These are phyloP conservation scores for Candolleomyces efflorescens DNA, from an alignment of 768 basidiomycete genomes.

Conservation along the genomic window DNA sequence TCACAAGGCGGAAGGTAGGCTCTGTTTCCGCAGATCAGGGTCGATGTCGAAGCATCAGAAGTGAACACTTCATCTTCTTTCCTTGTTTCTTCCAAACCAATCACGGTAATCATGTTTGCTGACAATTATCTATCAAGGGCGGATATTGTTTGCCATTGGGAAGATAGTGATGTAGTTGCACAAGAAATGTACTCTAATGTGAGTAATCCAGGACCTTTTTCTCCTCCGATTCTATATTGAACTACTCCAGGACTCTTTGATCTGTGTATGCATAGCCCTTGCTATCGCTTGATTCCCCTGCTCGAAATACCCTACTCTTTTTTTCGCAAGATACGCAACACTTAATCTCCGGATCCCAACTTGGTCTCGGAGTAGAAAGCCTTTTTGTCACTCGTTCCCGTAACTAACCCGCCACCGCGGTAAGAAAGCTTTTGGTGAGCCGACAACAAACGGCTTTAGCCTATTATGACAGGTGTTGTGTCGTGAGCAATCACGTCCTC, in stretches of 20 bases:
- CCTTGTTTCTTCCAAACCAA: background rate
- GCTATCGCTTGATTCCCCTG: conserved; percentile 35
- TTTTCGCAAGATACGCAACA: background rate
- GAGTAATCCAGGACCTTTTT: conserved; percentile 22
- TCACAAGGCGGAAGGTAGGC: conserved; percentile 82
- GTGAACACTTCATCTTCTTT: background rate
- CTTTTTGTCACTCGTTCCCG: background rate
- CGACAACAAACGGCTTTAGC: no score
- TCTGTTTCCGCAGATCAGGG: background rate
- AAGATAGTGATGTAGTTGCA: conserved; percentile 73
- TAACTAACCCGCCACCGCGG: background rate
- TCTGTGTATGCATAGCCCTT: conserved; percentile 48
- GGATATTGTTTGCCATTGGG: conserved; percentile 84
- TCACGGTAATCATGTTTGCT: background rate
- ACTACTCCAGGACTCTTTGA: conserved; percentile 53
- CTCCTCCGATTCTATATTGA: conserved; percentile 7
- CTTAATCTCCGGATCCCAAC: background rate
- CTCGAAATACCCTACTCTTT: background rate
- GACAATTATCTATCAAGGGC: conserved; percentile 41
- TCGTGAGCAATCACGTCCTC: no score
- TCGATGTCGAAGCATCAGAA: conserved; percentile 8
- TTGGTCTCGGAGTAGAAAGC: background rate
- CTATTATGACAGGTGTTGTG: no score
- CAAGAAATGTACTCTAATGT: conserved; percentile 82
- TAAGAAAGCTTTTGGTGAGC: background rate